Percentiles rank a stretch among this genome's conserved stretches.
These are phyloP conservation scores for Phaeodactylum tricornutum DNA, from an alignment of 108 stramenopile species.

Conservation along the genomic window DNA sequence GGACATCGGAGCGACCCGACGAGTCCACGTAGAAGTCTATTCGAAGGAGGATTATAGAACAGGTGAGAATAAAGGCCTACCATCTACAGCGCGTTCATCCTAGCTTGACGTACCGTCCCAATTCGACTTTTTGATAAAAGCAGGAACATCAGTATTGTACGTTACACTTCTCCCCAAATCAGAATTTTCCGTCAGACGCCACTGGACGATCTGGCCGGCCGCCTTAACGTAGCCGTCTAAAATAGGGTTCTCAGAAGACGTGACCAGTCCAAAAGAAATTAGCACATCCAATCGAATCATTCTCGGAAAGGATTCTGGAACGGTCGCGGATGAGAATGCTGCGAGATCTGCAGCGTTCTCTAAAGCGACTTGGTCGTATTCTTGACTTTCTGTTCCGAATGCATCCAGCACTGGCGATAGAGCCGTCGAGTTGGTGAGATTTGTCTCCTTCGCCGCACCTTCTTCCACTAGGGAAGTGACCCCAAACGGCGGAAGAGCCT, in stretches of 20 bases:
- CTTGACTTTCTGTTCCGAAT: not conserved
- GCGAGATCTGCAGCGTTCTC: too few species aligned
- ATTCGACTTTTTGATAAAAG: too few species aligned
- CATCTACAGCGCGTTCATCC: too few species aligned
- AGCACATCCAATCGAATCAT: constrained; percentile 4
- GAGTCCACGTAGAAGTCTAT: not conserved
- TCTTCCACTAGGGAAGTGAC: not conserved
- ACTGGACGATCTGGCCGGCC: not conserved
- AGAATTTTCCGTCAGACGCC: too few species aligned
- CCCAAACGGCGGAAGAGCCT: not conserved
- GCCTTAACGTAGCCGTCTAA: constrained; percentile 1
- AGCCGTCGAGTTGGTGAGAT: not conserved
- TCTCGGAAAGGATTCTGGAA: not conserved
- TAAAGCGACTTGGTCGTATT: too few species aligned
- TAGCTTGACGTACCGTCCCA: too few species aligned
- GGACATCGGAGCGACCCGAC: not conserved
- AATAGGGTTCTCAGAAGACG: not conserved
- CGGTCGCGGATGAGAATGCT: too few species aligned
- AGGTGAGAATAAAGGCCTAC: too few species aligned
- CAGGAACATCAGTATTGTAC: too few species aligned
- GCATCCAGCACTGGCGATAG: not conserved
- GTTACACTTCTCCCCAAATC: too few species aligned
- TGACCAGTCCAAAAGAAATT: constrained; percentile 1
- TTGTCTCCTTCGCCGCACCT: not conserved
- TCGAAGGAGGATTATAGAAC: too few species aligned